These are phyloP conservation scores for Sanghuangporus weigelae DNA, from an alignment of 1,284 basidiomycete genomes.

Conservation along the genomic window DNA sequence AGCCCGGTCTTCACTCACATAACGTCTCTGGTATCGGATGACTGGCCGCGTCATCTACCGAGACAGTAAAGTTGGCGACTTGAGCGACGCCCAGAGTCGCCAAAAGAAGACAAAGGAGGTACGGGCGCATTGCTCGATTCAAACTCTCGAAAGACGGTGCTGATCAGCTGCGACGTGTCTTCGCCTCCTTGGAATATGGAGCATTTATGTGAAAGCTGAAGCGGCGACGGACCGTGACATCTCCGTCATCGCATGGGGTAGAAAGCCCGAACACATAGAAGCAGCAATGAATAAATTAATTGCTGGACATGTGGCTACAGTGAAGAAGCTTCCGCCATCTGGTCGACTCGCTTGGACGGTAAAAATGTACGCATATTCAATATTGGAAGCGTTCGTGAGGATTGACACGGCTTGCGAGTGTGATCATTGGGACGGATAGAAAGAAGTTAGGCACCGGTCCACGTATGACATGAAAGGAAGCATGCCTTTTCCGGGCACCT, in stretches of 20 bases:
- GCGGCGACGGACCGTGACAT: not conserved
- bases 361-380: not conserved
- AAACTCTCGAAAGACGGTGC: not conserved
- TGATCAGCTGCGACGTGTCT: not conserved
- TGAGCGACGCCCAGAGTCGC: not conserved
- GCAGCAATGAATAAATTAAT: not conserved
- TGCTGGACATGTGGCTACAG: not conserved
- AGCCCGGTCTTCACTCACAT: conserved; percentile 32
- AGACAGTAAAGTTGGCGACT: conserved; percentile 29
- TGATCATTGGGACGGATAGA: not conserved
- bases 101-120: not conserved
- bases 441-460: not conserved
- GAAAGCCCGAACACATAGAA: not conserved
- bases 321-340: not conserved
- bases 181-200: not conserved
- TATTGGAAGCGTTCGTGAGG: not conserved
- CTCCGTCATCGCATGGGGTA: not conserved
- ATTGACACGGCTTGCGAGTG: no score
- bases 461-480: no score
- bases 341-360: not conserved
- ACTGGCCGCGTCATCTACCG: conserved; percentile 39
- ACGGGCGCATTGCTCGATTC: not conserved
- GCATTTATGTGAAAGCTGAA: not conserved
- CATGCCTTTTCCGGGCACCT: not conserved
- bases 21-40: conserved; percentile 47